Evolutionary conservation across 2,329 filamentous ascomycete species (phyloP).

Genomic region (Zymoseptoria ardabiliae): DNA sequence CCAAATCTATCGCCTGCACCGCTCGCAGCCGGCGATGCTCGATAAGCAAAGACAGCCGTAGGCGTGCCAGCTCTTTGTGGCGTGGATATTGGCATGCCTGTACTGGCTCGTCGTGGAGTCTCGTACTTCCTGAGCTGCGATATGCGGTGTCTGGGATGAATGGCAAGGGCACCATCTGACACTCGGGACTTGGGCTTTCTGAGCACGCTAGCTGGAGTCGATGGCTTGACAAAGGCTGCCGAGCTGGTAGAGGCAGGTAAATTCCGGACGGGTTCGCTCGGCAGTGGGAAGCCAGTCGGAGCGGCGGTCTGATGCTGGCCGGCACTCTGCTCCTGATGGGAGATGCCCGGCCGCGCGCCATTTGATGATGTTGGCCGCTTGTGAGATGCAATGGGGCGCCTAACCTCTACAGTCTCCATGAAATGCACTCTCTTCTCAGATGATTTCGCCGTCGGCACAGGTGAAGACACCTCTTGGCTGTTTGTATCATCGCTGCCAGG

Average conservation of each 20-base stretch:
- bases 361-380: not conserved
- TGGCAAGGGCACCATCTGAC: not conserved
- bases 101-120: not conserved
- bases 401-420: slow-evolving; percentile 1
- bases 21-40: slow-evolving; percentile 1
- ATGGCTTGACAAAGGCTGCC: not conserved
- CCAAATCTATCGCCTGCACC: not conserved
- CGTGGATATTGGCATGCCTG: not conserved
- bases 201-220: not conserved
- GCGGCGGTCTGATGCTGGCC: not conserved
- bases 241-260: not conserved
- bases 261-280: not conserved
- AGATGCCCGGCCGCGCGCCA: not conserved
- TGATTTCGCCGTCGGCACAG: not conserved
- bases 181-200: not conserved
- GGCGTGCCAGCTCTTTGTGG: not conserved
- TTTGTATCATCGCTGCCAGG: not conserved
- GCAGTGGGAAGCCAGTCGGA: not conserved
- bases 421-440: not conserved
- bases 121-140: slow-evolving; percentile 4
- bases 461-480: not conserved
- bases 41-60: slow-evolving; percentile 2
- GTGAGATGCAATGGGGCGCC: not conserved
- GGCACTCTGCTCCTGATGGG: slow-evolving; percentile 5
- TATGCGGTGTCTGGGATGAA: not conserved